Evolutionary conservation across 2,329 filamentous ascomycete species (phyloP), one percentile per base, ranked within the genome.

Genomic region (Ascochyta rabiei): DNA sequence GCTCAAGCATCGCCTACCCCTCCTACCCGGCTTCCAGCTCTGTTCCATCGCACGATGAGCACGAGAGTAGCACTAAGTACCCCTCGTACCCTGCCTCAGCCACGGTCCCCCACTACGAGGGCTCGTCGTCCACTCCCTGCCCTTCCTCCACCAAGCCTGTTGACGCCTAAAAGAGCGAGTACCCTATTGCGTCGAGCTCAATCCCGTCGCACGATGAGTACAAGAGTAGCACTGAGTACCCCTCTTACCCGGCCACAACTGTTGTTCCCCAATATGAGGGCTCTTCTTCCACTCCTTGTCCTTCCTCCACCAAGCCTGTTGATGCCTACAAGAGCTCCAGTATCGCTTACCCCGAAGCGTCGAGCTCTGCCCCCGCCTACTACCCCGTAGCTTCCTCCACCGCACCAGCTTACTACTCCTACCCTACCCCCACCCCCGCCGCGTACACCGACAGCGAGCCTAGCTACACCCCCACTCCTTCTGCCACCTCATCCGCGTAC

Each of bases 71-170:
- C 46, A 15, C 18, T 10, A 18, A 38, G 4, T 40, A 41, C 46
- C 46, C 46, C 18, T 12, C 40, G 5, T 45, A 55, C 46, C 46
- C 52, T 1, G 52, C 40, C 6, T 45, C 52, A 3, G n/a, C 40
- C 7, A 45, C 39, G 3, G 34, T 40, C 12, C 45, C 45, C 4
- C 34, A 48, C 34, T 28, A 40, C 40, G 38, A 48, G 31, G 21
- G 7, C 23, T 15, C 18, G 6, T 19, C 21, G 8, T 41, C 35
- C 15, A 50, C 52, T 16, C 52, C 45, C 1, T 49, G 40, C 41
- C 46, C 10, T 2, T 15, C 9, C 28, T 10, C 12, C 21, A 23
- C 51, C 26, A 16, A 18, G 23, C 40, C 44, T 9, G 51, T 35
- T 15, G 43, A 43, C 6, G 44, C n/a, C 18, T 12, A 43, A 31